phyloP scores from a whole-genome alignment of 2,329 filamentous ascomycete species.

The Sclerotinia nivalis region DNA sequence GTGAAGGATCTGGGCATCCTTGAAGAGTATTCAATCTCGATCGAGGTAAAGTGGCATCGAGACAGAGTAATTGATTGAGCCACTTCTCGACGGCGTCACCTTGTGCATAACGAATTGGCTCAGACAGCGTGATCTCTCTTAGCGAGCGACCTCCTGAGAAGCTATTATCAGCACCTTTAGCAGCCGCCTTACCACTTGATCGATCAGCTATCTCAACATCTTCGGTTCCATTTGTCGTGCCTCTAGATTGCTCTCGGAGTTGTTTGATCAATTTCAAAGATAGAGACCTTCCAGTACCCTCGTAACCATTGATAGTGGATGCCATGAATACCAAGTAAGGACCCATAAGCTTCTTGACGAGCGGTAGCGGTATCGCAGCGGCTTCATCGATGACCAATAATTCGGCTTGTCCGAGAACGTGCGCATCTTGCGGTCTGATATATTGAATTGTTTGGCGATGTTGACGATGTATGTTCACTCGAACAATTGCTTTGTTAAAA shows the following conservation, averaged over 20 bases:
- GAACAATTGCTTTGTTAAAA: slow-evolving; percentile 97
- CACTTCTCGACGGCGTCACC: slow-evolving; percentile 93
- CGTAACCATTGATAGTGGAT: slow-evolving; percentile 98
- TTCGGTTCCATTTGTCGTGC: slow-evolving; percentile 54
- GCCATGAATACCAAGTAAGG: slow-evolving; percentile 99
- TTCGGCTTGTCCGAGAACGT: slow-evolving; percentile 93
- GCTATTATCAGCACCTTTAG: slow-evolving; percentile 61
- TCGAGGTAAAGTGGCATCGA: slow-evolving; percentile 86
- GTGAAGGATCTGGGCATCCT: slow-evolving; percentile 84
- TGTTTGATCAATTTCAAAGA: slow-evolving; percentile 97
- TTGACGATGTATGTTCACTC: slow-evolving; percentile 91
- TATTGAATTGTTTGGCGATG: slow-evolving; percentile 99
- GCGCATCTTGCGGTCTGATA: slow-evolving; percentile 93
- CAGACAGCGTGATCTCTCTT: slow-evolving; percentile 86
- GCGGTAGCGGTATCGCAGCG: slow-evolving; percentile 88
- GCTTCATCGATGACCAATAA: slow-evolving; percentile 96
- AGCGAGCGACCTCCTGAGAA: slow-evolving; percentile 72
- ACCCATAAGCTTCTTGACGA: slow-evolving; percentile 92
- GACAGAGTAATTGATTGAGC: slow-evolving; percentile 90
- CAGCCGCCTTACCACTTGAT: slow-evolving; percentile 66
- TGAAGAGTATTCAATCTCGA: slow-evolving; percentile 45
- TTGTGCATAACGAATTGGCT: slow-evolving; percentile 91
- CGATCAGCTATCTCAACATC: slow-evolving; percentile 73
- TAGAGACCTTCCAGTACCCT: slow-evolving; percentile 91
- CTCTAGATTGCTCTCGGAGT: slow-evolving; percentile 85